Percentiles rank a stretch among this genome's conserved stretches.
These are phyloP conservation scores for Stachybotrys chartarum DNA, from an alignment of 2,329 filamentous ascomycete species.

Conservation along the genomic window DNA sequence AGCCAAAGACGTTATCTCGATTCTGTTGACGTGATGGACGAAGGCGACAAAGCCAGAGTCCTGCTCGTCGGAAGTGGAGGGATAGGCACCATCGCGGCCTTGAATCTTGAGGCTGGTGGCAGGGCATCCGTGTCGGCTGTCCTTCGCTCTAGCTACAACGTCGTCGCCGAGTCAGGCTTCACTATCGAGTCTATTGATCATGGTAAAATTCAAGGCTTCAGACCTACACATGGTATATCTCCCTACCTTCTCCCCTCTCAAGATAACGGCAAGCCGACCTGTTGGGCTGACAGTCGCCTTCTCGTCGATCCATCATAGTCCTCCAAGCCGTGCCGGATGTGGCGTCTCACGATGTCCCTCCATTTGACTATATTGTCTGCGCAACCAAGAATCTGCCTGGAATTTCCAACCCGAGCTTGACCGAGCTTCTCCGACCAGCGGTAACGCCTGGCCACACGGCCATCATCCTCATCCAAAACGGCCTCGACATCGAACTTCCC, in stretches of 20 bases:
- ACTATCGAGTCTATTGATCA: conserved; percentile 48
- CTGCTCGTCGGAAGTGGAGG: conserved; percentile 49
- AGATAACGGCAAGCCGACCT: too few relatives aligned
- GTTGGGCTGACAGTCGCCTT: neutral
- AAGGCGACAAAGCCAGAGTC: conserved; percentile 26
- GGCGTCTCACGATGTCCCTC: conserved; percentile 7
- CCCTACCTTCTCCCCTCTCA: too few relatives aligned
- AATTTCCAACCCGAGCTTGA: conserved; percentile 32
- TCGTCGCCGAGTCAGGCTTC: conserved; percentile 40
- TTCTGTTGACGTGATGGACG: too few relatives aligned
- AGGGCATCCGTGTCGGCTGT: conserved; percentile 46
- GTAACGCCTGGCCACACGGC: conserved; percentile 42
- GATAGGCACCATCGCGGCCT: conserved; percentile 48
- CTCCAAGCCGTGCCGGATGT: neutral
- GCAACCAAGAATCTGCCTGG: conserved; percentile 50
- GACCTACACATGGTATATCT: conserved; percentile 30
- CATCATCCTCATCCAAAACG: conserved; percentile 55
- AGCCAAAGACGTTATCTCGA: too few relatives aligned
- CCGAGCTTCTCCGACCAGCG: conserved; percentile 42
- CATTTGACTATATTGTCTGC: conserved; percentile 49
- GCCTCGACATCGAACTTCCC: conserved; percentile 55
- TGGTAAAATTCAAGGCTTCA: conserved; percentile 40
- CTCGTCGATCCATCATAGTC: neutral
- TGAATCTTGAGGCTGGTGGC: conserved; percentile 43
- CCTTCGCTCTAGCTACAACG: conserved; percentile 47